Percentiles rank a stretch among this genome's conserved stretches.
phyloP scores from a whole-genome alignment of 192 early-diverging fungal species.

The Coemansia sp. region DNA sequence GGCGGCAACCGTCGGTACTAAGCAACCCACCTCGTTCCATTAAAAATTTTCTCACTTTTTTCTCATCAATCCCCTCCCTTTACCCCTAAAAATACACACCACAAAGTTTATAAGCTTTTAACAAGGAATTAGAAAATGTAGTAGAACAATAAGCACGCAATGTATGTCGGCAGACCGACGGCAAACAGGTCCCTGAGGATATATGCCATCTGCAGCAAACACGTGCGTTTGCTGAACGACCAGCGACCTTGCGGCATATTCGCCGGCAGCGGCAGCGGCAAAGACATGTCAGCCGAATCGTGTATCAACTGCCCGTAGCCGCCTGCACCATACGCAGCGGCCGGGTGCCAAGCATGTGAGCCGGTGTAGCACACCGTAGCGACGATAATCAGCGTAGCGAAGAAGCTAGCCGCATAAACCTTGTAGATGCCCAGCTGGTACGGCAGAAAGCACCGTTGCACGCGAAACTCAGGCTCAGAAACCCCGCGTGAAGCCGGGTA shows the following conservation, averaged over 20 bases:
- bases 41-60: too few relatives aligned
- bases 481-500: not conserved
- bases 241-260: not conserved
- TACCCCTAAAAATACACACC: too few relatives aligned
- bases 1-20: conserved; percentile 31
- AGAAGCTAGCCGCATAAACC: conserved; percentile 19
- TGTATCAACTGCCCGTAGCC: not conserved
- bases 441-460: conserved; percentile 63
- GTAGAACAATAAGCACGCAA: not conserved
- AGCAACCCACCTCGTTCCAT: too few relatives aligned
- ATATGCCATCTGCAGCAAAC: not conserved
- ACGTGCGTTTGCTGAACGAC: conserved; percentile 2
- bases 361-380: conserved; percentile 1
- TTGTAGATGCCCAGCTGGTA: conserved; percentile 65
- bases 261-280: not conserved
- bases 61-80: too few relatives aligned
- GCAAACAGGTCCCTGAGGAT: not conserved
- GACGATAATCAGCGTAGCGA: conserved; percentile 9
- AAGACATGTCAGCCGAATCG: too few relatives aligned
- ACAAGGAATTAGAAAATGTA: conserved; percentile 4
- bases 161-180: conserved; percentile 2
- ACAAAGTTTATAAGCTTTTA: too few relatives aligned
- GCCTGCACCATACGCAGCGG: not conserved
- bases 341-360: conserved; percentile 1
- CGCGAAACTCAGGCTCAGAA: conserved; percentile 21